Conservation (phyloP, 768 basidiomycete genomes). For the Macrolepiota albuminosa region DNA sequence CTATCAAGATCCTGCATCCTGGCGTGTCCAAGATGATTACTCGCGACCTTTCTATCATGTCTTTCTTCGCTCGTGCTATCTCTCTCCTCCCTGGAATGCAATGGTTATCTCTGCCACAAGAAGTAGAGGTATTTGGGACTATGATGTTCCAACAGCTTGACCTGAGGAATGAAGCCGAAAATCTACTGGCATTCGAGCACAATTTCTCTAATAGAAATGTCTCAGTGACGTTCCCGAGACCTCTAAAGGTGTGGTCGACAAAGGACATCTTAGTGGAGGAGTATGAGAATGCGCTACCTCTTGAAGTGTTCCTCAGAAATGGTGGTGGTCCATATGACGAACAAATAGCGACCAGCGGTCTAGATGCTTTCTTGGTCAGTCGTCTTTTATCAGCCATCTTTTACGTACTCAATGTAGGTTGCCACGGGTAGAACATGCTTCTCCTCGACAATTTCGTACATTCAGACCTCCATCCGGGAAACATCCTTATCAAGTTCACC, state of each 20-base stretch:
- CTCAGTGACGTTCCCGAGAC: constrained; percentile 86
- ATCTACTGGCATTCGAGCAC: constrained; percentile 77
- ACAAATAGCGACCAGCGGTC: constrained; percentile 83
- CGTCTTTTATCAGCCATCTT: not conserved
- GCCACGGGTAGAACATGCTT: constrained; percentile 84
- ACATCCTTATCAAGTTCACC: constrained; percentile 97
- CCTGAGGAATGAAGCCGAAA: constrained; percentile 84
- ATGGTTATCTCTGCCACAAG: constrained; percentile 94
- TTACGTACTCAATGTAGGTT: not conserved
- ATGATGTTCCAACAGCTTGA: constrained; percentile 98
- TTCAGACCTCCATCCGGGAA: constrained; percentile 86
- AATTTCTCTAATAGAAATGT: constrained; percentile 81
- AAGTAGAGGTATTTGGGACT: constrained; percentile 88
- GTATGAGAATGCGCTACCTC: constrained; percentile 85
- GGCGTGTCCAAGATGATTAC: constrained; percentile 74
- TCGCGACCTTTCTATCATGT: constrained; percentile 93
- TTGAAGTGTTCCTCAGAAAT: constrained; percentile 82
- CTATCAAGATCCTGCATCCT: constrained; percentile 95
- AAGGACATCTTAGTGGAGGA: constrained; percentile 87
- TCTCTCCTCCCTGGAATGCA: constrained; percentile 87
- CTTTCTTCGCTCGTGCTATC: constrained; percentile 79
- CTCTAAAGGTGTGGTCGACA: constrained; percentile 77
- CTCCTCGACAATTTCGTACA: constrained; percentile 98
- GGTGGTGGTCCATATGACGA: constrained; percentile 92
- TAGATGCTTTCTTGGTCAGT: constrained; percentile 91